Evolutionary conservation across 768 basidiomycete species (phyloP), one percentile per base, ranked within the genome.

Genomic region (Suillus sp.): DNA sequence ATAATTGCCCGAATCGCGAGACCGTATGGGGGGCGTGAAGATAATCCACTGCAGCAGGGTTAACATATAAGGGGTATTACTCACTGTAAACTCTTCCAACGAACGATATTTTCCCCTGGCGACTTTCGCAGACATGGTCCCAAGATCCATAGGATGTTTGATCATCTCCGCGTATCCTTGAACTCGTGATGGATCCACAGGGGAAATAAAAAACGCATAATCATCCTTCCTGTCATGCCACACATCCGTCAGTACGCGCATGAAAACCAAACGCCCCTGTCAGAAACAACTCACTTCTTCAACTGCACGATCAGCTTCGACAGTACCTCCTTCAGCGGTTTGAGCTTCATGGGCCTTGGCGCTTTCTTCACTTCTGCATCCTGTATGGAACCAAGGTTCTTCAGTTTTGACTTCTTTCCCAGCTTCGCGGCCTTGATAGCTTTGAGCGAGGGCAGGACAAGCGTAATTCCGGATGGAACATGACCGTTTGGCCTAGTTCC

Each of bases 101-200:
- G 89, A 90, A 22, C 88, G 83, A 74, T 96, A 96, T 65, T 84
- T 86, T 6, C 91, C 90, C 69, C 78, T 84, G 63, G 82, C 82
- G 51, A 95, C 90, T 75, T 95, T 96, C 61, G 80, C 78, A 22
- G 87, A 77, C 80, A 99, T 91, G 0, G 95, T 95, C 0, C 92
- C 91, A 62, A 99, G 80, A 70, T 98, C 95, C 95, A 98, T 99
- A 8, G 96, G 95, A 22, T 82, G 80, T 68, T 90, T 88, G 58
- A 99, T 86, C 55, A 88, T 78, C 79, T 90, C 86, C 14, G 78
- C 62, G 66, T 90, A 90, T 1, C 86, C 86, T 13, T 86, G 82
- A 0, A 91, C 86, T 66, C 84, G 80, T 2, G 77, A 72, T 0
- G 75, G 72, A 72, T 92, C 81, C 7, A 93, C 92, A 1, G 91